Evolutionary conservation across 2,329 filamentous ascomycete species (phyloP).

Genomic region (Knoxdaviesia capensis): DNA sequence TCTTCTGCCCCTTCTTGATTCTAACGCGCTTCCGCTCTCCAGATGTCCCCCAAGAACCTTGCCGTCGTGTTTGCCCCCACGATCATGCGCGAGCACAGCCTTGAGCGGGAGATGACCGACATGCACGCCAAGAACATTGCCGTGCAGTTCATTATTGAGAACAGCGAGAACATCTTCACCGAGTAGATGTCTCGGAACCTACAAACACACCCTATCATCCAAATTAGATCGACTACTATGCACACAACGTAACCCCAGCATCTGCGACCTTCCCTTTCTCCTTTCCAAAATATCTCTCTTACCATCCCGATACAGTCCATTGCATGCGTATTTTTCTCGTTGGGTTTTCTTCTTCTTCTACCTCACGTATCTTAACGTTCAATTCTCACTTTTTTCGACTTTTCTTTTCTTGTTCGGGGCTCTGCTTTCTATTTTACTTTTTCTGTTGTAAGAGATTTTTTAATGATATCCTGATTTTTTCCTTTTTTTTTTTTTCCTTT

Average conservation of each 20-base stretch:
- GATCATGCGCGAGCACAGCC: conserved; percentile 77
- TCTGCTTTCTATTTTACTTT: conserved; percentile 6
- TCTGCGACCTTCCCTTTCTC: conserved; percentile 2
- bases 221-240: conserved; percentile 2
- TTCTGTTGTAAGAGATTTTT: conserved; percentile 9
- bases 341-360: not conserved
- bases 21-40: conserved; percentile 8
- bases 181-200: conserved; percentile 11
- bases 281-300: not conserved
- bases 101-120: conserved; percentile 90
- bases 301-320: not conserved
- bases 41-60: conserved; percentile 93
- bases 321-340: not conserved
- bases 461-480: conserved; percentile 13
- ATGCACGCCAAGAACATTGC: conserved; percentile 85
- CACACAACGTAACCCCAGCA: not conserved
- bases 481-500: conserved; percentile 6
- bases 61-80: conserved; percentile 96
- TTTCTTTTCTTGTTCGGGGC: conserved; percentile 9
- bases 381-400: not conserved
- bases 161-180: conserved; percentile 64
- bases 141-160: conserved; percentile 83
- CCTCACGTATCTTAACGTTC: not conserved
- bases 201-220: not conserved
- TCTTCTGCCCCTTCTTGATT: conserved; percentile 1